Evolutionary conservation across 2,329 filamentous ascomycete genomes (phyloP).

Genomic region (Hypomyces rosellus): DNA sequence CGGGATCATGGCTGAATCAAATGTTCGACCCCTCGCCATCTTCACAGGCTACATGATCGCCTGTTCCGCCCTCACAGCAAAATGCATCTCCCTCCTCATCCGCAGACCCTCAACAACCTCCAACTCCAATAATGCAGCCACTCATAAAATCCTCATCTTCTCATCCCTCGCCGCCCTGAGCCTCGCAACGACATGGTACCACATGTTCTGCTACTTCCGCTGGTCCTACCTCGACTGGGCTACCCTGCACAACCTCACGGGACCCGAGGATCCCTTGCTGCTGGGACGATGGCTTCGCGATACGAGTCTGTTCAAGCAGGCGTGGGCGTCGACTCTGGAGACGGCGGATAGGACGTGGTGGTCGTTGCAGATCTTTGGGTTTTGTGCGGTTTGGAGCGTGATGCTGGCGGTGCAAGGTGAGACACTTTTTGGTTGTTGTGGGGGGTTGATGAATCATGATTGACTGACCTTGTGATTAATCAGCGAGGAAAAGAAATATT

Average conservation of each 20-base stretch:
- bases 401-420: slow-evolving; percentile 20
- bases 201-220: slow-evolving; percentile 21
- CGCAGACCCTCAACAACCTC: background rate
- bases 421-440: background rate
- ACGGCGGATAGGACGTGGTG: slow-evolving; percentile 19
- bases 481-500: slow-evolving; percentile 15
- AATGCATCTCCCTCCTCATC: slow-evolving; percentile 14
- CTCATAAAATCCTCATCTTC: slow-evolving; percentile 14
- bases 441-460: too few species aligned
- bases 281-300: slow-evolving; percentile 21
- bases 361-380: slow-evolving; percentile 23
- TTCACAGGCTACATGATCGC: slow-evolving; percentile 17
- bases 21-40: slow-evolving; percentile 17
- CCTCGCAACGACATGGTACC: slow-evolving; percentile 21
- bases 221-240: slow-evolving; percentile 17
- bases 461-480: background rate
- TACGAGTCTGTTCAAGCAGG: slow-evolving; percentile 21
- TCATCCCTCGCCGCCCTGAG: slow-evolving; percentile 17
- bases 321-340: slow-evolving; percentile 21
- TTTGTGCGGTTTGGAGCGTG: slow-evolving; percentile 22
- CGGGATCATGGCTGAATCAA: slow-evolving; percentile 5
- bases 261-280: slow-evolving; percentile 4
- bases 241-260: background rate
- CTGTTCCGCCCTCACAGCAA: slow-evolving; percentile 13
- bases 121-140: background rate